Conservation (phyloP, 106 monocot genomes). For the Ottelia alismoides region DNA sequence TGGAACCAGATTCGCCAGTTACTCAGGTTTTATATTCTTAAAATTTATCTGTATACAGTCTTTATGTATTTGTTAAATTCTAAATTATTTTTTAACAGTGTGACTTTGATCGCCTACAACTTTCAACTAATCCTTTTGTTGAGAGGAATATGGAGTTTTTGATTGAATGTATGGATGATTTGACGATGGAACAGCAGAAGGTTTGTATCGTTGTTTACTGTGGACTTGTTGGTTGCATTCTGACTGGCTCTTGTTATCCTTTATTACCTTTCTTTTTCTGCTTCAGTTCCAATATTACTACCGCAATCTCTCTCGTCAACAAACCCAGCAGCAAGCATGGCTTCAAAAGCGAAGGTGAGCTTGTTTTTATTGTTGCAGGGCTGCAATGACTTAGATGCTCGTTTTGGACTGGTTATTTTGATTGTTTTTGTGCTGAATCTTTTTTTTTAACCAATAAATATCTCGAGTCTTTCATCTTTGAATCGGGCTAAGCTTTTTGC, state of each 20-base stretch:
- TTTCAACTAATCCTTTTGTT: constrained; percentile 82
- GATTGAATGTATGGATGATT: constrained; percentile 99
- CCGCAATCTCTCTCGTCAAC: constrained; percentile 78
- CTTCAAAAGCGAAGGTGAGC: constrained; percentile 86
- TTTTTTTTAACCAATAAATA: no score
- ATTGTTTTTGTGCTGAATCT: no score
- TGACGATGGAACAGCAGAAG: constrained; percentile 90
- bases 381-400: no score
- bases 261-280: neutral
- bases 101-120: constrained; percentile 83
- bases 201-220: no score
- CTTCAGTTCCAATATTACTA: constrained; percentile 93
- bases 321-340: constrained; percentile 90
- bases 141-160: constrained; percentile 96
- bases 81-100: constrained; percentile 31
- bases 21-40: constrained; percentile 39
- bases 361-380: no score
- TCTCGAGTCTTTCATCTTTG: no score
- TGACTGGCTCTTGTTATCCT: neutral
- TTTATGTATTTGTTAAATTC: neutral
- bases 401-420: no score
- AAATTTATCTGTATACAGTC: neutral
- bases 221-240: no score
- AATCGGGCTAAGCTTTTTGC: no score
- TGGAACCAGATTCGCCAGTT: constrained; percentile 85